Evolutionary conservation across 176 grass and related monocot genomes (phyloP), one percentile per base, ranked within the genome.

Genomic region (Bothriochloa decipiens): DNA sequence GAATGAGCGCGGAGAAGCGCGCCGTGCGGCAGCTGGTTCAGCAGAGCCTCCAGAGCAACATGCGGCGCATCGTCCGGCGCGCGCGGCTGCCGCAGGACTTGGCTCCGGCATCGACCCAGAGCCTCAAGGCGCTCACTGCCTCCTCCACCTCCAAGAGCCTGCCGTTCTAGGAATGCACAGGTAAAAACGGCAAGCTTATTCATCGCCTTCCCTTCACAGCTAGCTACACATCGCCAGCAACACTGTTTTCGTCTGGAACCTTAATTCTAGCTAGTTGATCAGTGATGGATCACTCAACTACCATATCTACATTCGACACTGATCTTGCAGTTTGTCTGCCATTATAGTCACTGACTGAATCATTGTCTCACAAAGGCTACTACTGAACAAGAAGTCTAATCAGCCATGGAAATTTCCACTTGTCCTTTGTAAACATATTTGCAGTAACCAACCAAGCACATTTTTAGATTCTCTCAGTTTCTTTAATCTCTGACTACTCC

Each of bases 41-140:
- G 77, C 96, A 99, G 90, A 99, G 96, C 72, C 85, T 99, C 8
- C 96, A 96, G 72, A 94, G 83, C 74, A 99, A 99, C 86, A 91
- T 99, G 96, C 75, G 89, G 26, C 89, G 91, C 20, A 96, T 96
- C 83, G 93, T 90, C 8, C 90, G 89, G 3, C 89, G 96, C 4
- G 93, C 96, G 33, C 86, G 94, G 73, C 73, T 96, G 0, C 96
- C 89, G 42, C 91, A 92, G 74, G 91, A 96, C 46, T 87, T 92
- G 28, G 77, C 85, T 84, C 96, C 95, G 37, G 15, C 77, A 40
- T 76, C 92, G n/a, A 67, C 84, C 3, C 80, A 85, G 42, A 91
- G 67, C 5, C 62, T 92, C 58, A 90, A 84, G 68, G 88, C 89
- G 22, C 91, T 95, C 81, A 82, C 85, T 28, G 78, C 77, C 32